Evolutionary conservation across 441 rosid species (phyloP).

Genomic region (Dalechampia spathulata): DNA sequence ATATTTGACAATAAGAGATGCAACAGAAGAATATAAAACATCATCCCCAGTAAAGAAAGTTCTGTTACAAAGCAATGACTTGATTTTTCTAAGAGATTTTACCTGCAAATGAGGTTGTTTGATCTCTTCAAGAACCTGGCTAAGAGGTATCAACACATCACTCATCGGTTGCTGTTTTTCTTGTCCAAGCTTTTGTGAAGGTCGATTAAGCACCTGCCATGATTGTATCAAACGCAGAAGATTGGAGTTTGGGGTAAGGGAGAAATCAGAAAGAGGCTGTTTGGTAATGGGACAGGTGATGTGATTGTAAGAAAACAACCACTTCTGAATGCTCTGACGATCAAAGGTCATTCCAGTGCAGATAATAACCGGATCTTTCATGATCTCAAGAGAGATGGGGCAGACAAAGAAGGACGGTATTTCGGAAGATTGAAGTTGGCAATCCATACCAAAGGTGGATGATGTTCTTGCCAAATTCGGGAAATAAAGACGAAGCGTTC

Average conservation of each 20-base stretch:
- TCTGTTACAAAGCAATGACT: slow-evolving; percentile 4
- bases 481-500: not conserved
- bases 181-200: not conserved
- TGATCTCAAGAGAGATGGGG: slow-evolving; percentile 47
- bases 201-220: slow-evolving; percentile 14
- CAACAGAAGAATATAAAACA: slow-evolving; percentile 12
- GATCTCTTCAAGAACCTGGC: slow-evolving; percentile 17
- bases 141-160: not conserved
- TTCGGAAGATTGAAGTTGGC: not conserved
- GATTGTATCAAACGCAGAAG: slow-evolving; percentile 39
- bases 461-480: not conserved
- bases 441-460: not conserved
- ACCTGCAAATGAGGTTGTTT: slow-evolving; percentile 15
- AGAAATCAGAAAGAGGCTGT: slow-evolving; percentile 27
- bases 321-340: slow-evolving; percentile 37
- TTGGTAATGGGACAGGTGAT: slow-evolving; percentile 40
- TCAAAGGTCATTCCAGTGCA: slow-evolving; percentile 44
- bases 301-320: slow-evolving; percentile 40
- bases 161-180: not conserved
- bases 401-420: slow-evolving; percentile 25
- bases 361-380: slow-evolving; percentile 46
- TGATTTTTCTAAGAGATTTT: slow-evolving; percentile 17
- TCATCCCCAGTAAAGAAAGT: not conserved
- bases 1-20: slow-evolving; percentile 3
- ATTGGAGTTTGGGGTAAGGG: slow-evolving; percentile 36